Base-by-base conservation (phyloP, 768 basidiomycete species). In the Porpolomopsis calyptriformis region DNA sequence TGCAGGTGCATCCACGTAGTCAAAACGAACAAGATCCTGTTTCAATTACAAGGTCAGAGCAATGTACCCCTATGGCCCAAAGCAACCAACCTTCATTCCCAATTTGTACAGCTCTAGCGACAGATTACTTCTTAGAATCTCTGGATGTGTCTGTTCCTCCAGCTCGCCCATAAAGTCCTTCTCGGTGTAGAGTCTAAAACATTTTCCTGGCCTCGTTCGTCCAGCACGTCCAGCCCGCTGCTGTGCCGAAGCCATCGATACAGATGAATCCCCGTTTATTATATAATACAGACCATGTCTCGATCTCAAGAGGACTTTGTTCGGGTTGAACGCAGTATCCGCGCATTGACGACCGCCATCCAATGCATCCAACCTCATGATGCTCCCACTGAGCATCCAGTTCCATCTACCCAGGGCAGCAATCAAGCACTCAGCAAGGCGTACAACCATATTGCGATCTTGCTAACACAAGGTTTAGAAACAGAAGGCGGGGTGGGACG, bases 161-260 rank as follows among this genome's bases (percentile, higher is more conserved):
- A 99, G 70, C 65, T 97, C 91, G 49, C 72, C 76, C 76, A 96
- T 91, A 55, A 94, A 99, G 63, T 98, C 92, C 62, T 89, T 87
- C 63, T 99, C 91, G 0, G 94, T 97, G 61, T 97, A 99, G 53
- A 99, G 60, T 53, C 94, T 72, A 70, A 97, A 99, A 61, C 94
- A 97, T 62, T 98, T 98, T 26, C 94, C 96, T 0, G 96, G 94
- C 46, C 91, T 69, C 19, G 96, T 99, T 49, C 96, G 79, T 27
- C 94, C 96, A 0, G 94, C 94, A 60, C 94, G 89, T 37, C 96
- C 94, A 1, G 96, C 91, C 26, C 96, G 69, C 63, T 99, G 94
- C 64, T 94, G 89, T 4, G 94, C 94, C 0, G 86, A 89, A 1
- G 92, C 96, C 62, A 97, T 98, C 23, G 90, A 94, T 55, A 98